Conservation (phyloP, 495 filamentous ascomycete species). For the Aspergillus ostianus region DNA sequence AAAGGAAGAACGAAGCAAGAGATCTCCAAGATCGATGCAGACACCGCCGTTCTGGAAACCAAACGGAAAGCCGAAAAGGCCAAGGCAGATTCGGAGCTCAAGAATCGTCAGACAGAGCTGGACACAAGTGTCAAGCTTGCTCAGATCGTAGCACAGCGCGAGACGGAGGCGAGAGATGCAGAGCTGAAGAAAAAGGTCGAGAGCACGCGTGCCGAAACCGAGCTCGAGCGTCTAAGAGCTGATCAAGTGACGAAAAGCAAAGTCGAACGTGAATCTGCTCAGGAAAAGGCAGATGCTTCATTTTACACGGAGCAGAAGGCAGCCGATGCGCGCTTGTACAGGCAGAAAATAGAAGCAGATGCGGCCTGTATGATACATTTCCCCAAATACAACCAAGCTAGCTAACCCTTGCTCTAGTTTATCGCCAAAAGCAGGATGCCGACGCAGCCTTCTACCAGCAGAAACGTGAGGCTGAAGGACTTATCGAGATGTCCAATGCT, state of each 20-base stretch:
- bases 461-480: constrained; percentile 71
- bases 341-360: constrained; percentile 54
- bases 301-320: constrained; percentile 44
- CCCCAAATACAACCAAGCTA: constrained; percentile 29
- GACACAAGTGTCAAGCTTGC: constrained; percentile 68
- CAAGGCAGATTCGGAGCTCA: constrained; percentile 68
- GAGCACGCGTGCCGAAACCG: constrained; percentile 70
- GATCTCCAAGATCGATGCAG: constrained; percentile 78
- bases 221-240: constrained; percentile 73
- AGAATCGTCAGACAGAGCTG: constrained; percentile 66
- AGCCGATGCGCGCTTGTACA: constrained; percentile 60
- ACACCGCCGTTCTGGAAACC: constrained; percentile 78
- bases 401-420: constrained; percentile 30
- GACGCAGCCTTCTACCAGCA: constrained; percentile 60
- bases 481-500: constrained; percentile 71
- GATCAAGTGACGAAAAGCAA: constrained; percentile 74
- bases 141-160: constrained; percentile 66
- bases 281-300: constrained; percentile 69
- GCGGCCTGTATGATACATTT: constrained; percentile 37
- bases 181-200: constrained; percentile 75
- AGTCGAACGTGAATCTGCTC: constrained; percentile 67
- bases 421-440: constrained; percentile 53
- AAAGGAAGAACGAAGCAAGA: constrained; percentile 74
- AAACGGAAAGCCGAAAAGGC: constrained; percentile 79
- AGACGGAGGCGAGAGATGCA: constrained; percentile 69